phyloP scores from a whole-genome alignment of 192 early-diverging fungal species.

The Rhizoclosmatium globosum region DNA sequence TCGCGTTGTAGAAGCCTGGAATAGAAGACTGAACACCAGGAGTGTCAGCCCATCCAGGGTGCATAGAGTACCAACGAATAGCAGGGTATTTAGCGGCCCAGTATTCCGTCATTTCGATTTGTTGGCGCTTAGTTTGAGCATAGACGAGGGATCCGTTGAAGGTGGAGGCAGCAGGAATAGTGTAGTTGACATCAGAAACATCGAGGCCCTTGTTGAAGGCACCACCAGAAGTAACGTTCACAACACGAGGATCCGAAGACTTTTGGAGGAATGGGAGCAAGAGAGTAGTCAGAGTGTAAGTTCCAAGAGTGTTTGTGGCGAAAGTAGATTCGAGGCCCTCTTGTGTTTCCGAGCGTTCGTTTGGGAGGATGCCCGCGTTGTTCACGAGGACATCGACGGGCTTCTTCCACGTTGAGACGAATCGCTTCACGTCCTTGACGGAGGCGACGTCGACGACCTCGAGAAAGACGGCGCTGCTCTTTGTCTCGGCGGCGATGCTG shows the following conservation, averaged over 20 bases:
- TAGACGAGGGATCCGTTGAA: constrained; percentile 39
- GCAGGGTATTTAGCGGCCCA: constrained; percentile 37
- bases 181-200: not conserved
- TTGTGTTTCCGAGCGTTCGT: constrained; percentile 2
- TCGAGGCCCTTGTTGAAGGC: constrained; percentile 38
- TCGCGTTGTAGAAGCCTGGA: constrained; percentile 33
- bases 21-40: constrained; percentile 33
- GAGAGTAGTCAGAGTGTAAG: constrained; percentile 38
- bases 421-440: constrained; percentile 9
- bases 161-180: not conserved
- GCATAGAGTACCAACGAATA: constrained; percentile 38
- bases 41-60: constrained; percentile 43
- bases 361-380: constrained; percentile 49
- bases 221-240: constrained; percentile 38
- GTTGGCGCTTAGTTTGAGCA: constrained; percentile 43
- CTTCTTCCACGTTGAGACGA: constrained; percentile 13
- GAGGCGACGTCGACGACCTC: constrained; percentile 9
- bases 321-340: constrained; percentile 42
- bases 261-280: constrained; percentile 27
- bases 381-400: constrained; percentile 34
- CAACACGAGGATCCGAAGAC: constrained; percentile 2
- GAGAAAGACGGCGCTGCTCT: not conserved
- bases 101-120: constrained; percentile 43
- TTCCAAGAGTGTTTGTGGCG: constrained; percentile 41
- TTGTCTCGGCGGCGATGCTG: not conserved